Base-by-base conservation (phyloP, 2,329 filamentous ascomycete genomes). In the Cryphonectria carpinicola region DNA sequence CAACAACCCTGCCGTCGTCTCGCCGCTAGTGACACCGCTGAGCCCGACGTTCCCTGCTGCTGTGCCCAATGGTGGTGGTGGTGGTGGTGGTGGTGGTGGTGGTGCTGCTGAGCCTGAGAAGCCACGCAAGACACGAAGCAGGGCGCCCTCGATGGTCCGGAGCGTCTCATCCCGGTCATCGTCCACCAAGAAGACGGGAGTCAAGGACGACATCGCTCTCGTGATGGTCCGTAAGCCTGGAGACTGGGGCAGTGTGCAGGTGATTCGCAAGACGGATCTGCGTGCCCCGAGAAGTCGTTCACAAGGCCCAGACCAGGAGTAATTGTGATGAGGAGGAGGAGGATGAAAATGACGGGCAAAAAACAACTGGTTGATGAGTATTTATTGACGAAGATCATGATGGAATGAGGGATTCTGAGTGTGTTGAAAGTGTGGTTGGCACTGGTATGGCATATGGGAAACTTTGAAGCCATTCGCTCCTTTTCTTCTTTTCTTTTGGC, bases 161-260 rank as follows among this genome's bases (percentile, higher is more conserved):
- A 72, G 71, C 39, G 64, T 71, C 39, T 72, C 71, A 39, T 72
- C 71, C 63, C 66, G 71, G 46, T 52, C 66, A 14, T 69, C 71
- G 63, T 62, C 70, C 3, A 69, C 11, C 14, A 68, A 67, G 63
- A 67, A 65, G 70, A 49, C n/a, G 2, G 63, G 62, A 6, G 54
- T 28, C 62, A 71, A 68, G 66, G 70, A 73, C n/a, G 72, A 73
- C 41, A 66, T 72, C 7, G 71, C 68, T 41, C 71, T 73, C 4
- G 72, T 73, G 49, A 58, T 73, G 35, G 72, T 73, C 13, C 67
- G 72, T 5, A 71, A 72, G 11, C 52, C 72, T 14, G 67, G 65
- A 49, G 72, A 73, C 14, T 28, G 70, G 25, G 67, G 65, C 17
- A 72, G 62, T 11, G 49, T 72, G 43, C 69, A 71, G 28, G 70